Conservation (phyloP, 768 basidiomycete species). For the Boletus reticuloceps region DNA sequence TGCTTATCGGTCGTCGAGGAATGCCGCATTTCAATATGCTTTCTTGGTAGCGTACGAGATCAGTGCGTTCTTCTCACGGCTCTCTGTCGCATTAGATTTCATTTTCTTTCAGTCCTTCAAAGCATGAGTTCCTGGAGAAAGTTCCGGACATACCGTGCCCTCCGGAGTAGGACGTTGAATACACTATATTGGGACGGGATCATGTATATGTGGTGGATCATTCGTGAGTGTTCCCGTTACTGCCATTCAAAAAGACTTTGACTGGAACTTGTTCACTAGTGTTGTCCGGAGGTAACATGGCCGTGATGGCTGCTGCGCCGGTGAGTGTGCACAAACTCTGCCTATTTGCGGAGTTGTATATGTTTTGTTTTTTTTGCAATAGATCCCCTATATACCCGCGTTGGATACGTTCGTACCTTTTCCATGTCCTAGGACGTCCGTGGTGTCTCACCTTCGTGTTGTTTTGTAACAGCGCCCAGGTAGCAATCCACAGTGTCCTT, state of each 20-base stretch:
- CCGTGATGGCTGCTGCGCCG: slow-evolving; percentile 17
- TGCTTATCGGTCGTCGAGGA: slow-evolving; percentile 15
- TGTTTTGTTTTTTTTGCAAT: background rate
- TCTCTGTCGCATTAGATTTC: background rate
- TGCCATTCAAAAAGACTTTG: background rate
- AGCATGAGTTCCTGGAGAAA: slow-evolving; percentile 23
- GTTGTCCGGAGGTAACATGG: slow-evolving; percentile 13
- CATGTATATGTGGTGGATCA: slow-evolving; percentile 24
- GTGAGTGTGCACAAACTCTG: slow-evolving; percentile 5
- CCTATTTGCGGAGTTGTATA: background rate
- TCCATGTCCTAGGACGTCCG: no score
- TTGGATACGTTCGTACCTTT: slow-evolving; percentile 22
- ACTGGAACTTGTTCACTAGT: slow-evolving; percentile 4
- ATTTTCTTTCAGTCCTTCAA: slow-evolving; percentile 21
- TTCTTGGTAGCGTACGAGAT: slow-evolving; percentile 23
- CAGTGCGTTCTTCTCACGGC: slow-evolving; percentile 3
- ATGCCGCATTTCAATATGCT: slow-evolving; percentile 8
- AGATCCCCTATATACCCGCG: slow-evolving; percentile 16
- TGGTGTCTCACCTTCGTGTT: slow-evolving; percentile 6
- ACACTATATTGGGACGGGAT: slow-evolving; percentile 30
- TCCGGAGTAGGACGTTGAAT: slow-evolving; percentile 14
- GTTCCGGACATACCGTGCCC: slow-evolving; percentile 20
- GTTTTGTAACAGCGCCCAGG: slow-evolving; percentile 19
- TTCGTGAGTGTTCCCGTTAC: slow-evolving; percentile 6
- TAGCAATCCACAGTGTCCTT: slow-evolving; percentile 27